Base-by-base conservation (phyloP, 75 land plant species). In the Cryptomeria japonica region DNA sequence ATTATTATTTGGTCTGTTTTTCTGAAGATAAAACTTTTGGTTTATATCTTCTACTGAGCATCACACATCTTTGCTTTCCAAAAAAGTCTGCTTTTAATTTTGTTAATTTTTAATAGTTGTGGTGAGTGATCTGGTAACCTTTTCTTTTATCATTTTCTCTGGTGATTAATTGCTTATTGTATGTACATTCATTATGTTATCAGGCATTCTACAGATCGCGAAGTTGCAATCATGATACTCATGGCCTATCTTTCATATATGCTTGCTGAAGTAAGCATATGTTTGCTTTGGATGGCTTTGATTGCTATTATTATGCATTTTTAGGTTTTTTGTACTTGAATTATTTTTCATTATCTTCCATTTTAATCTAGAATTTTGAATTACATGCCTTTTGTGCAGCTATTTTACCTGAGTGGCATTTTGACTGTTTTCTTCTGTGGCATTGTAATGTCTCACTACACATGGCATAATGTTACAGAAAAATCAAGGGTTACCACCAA, bases 361-460 rank as follows among this genome's bases (percentile, higher is more conserved):
- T 19, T n/a, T 86, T 7, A 46, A 75, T 34, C 11, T 80, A 32
- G 78, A 44, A 41, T 16, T 49, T 41, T 82, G 79, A 91, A 38
- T 49, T 82, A 6, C 79, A n/a, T 89, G 64, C 83, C 56, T 90
- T 51, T 4, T 68, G 46, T 94, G 88, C 97, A 96, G 97, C 87
- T 94, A 37, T 92, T 93, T 87, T 73, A 94, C 80, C 87, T 96
- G 79, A 97, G 98, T 88, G 95, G 94, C 46, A 97, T 96, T 73
- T 95, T 96, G 64, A 94, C 98, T 11, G 97, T 96, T 41, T 96
- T 96, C 92, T 96, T 96, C 84, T 96, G 98, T 88, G 98, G 98
- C 83, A 96, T 96, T 86, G 97, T 96, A 36, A 97, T 97, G 98
- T 97, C 98, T 16, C 98, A 97, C 87, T 97, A 97, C 87, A 95